These are phyloP conservation scores for Saprolegnia diclina DNA, from an alignment of 352 stramenopile species.

Conservation along the genomic window DNA sequence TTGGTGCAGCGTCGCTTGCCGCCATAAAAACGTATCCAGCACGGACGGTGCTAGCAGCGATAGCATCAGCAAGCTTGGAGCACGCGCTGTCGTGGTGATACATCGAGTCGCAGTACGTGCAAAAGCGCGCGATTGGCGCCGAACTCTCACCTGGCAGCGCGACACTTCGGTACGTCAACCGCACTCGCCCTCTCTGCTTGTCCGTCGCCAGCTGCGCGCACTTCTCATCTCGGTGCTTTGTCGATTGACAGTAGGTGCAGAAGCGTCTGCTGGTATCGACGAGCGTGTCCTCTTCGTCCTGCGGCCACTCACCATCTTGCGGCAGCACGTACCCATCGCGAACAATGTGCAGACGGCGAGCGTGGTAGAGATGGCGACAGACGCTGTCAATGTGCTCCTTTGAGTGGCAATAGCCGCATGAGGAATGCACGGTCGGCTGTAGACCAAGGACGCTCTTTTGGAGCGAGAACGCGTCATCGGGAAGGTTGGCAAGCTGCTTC, in stretches of 20 bases:
- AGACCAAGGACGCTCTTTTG: not conserved
- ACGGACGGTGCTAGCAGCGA: not conserved
- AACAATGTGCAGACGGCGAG: not conserved
- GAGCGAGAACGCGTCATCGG: not conserved
- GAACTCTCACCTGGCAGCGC: not conserved
- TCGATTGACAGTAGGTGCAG: slow-evolving; percentile 7
- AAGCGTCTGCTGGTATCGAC: not conserved
- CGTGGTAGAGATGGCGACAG: not conserved
- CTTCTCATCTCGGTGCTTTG: not conserved
- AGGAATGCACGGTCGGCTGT: not conserved
- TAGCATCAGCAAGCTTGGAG: not conserved
- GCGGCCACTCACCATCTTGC: not conserved
- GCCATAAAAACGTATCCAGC: not conserved
- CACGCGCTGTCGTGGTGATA: not conserved
- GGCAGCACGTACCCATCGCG: not conserved
- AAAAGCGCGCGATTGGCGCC: not conserved
- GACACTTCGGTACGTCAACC: not conserved
- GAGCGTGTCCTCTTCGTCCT: not conserved
- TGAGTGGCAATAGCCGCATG: slow-evolving; percentile 1
- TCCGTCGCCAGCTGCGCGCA: not conserved
- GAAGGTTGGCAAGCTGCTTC: not conserved
- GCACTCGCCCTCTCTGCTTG: not conserved
- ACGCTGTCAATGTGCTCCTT: not conserved
- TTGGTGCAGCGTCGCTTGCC: no score
- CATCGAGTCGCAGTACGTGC: not conserved